Conservation (phyloP, 495 filamentous ascomycete species). For the Gamarada debralockiae region DNA sequence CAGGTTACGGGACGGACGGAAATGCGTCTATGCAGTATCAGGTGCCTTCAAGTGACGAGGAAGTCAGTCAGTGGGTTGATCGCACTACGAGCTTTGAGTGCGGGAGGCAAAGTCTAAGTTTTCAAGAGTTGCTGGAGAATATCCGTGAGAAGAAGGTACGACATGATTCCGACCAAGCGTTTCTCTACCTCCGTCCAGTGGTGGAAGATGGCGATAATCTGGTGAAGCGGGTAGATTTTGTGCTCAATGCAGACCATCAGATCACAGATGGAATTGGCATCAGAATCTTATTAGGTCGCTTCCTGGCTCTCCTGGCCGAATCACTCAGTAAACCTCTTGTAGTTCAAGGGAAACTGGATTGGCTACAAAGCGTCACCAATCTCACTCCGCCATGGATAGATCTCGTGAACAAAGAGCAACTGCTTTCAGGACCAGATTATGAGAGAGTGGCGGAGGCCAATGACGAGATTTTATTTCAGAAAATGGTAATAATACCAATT, state of each 20-base stretch:
- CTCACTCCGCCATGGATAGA: slow-evolving; percentile 14
- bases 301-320: slow-evolving; percentile 3
- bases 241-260: slow-evolving; percentile 14
- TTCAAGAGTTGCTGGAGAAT: not conserved
- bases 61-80: not conserved
- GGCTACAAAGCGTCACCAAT: slow-evolving; percentile 8
- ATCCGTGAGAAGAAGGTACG: not conserved
- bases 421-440: slow-evolving; percentile 2
- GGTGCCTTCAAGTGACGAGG: not conserved
- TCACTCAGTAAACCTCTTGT: not conserved
- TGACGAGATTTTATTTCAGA: slow-evolving; percentile 1
- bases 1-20: not conserved
- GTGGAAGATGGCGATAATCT: not conserved
- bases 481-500: slow-evolving; percentile 5
- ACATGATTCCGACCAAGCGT: not conserved
- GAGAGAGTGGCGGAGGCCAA: slow-evolving; percentile 1
- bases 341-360: not conserved
- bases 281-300: slow-evolving; percentile 10
- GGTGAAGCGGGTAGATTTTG: not conserved
- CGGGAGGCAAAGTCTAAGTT: not conserved
- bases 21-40: slow-evolving; percentile 2
- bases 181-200: not conserved
- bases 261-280: slow-evolving; percentile 17
- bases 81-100: not conserved
- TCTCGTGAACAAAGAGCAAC: not conserved